Percentiles rank a stretch among this genome's conserved stretches.
phyloP scores from a whole-genome alignment of 1,284 basidiomycete genomes.

The Thelephora terrestris region DNA sequence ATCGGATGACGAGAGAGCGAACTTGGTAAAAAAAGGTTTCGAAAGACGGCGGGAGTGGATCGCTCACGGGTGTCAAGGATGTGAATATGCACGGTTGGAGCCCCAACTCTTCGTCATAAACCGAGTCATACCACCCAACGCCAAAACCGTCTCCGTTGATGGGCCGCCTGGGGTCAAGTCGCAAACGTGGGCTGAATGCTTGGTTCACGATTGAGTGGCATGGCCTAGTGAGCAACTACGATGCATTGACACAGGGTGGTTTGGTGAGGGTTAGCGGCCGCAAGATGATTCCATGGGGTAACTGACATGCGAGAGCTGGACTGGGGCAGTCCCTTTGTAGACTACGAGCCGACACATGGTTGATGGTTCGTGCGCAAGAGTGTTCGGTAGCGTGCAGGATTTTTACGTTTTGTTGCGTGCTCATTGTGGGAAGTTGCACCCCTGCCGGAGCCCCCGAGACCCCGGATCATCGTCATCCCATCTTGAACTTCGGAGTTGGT shows the following conservation, averaged over 20 bases:
- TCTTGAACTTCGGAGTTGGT: too few relatives aligned
- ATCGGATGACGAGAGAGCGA: background rate
- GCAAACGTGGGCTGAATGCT: constrained; percentile 83
- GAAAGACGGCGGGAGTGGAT: background rate
- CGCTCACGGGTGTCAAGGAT: constrained; percentile 79
- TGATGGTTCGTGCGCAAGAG: constrained; percentile 1
- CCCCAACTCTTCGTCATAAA: constrained; percentile 72
- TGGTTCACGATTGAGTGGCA: constrained; percentile 96
- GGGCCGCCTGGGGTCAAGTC: constrained; percentile 71
- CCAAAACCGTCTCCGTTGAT: constrained; percentile 98
- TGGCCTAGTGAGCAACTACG: constrained; percentile 77
- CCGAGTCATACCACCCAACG: constrained; percentile 88
- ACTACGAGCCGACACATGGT: constrained; percentile 83
- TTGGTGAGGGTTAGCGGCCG: constrained; percentile 11
- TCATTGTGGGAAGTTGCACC: background rate
- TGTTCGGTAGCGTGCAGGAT: background rate
- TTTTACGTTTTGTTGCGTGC: background rate
- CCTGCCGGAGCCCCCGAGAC: background rate
- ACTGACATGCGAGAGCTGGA: constrained; percentile 75
- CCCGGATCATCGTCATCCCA: background rate
- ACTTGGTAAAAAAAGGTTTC: too few relatives aligned
- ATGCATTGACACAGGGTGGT: constrained; percentile 3
- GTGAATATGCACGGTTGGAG: constrained; percentile 93
- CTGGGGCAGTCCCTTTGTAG: constrained; percentile 84
- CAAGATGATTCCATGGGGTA: background rate